These are phyloP conservation scores for Cladosporium oxysporum DNA, from an alignment of 2,329 filamentous ascomycete species.

Conservation along the genomic window DNA sequence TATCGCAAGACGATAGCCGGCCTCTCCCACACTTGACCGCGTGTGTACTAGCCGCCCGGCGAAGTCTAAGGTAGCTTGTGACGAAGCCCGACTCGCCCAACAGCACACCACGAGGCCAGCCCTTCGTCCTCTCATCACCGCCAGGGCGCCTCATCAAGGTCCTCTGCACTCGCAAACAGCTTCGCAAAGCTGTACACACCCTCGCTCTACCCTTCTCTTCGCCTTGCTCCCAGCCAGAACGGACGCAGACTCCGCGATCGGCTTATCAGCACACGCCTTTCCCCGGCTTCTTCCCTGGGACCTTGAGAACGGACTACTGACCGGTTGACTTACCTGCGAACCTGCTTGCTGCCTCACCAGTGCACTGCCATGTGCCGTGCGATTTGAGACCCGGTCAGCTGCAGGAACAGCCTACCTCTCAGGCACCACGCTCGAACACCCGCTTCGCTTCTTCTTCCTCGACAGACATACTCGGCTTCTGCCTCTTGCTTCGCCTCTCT, in stretches of 20 bases:
- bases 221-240: not conserved
- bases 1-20: slow-evolving; percentile 10
- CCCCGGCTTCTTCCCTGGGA: slow-evolving; percentile 1
- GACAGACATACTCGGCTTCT: not conserved
- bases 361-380: slow-evolving; percentile 18
- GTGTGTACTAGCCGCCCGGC: slow-evolving; percentile 11
- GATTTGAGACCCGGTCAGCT: slow-evolving; percentile 19
- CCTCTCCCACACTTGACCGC: slow-evolving; percentile 5
- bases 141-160: slow-evolving; percentile 16
- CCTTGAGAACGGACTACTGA: slow-evolving; percentile 4
- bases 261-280: slow-evolving; percentile 18
- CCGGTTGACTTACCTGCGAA: slow-evolving; percentile 13
- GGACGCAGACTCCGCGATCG: slow-evolving; percentile 9
- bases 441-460: not conserved
- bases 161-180: slow-evolving; percentile 4
- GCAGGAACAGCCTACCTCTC: slow-evolving; percentile 13
- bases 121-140: not conserved
- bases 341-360: slow-evolving; percentile 17
- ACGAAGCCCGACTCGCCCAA: slow-evolving; percentile 10
- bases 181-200: slow-evolving; percentile 15
- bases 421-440: not conserved
- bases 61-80: slow-evolving; percentile 5
- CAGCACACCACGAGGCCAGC: slow-evolving; percentile 12
- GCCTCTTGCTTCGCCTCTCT: not conserved
- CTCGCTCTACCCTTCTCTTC: not conserved